A percentile compares a stretch with the other conserved stretches of the same genome.
Conservation (phyloP, 164 flowering plant species). For the Magnolia kwangsiensis region DNA sequence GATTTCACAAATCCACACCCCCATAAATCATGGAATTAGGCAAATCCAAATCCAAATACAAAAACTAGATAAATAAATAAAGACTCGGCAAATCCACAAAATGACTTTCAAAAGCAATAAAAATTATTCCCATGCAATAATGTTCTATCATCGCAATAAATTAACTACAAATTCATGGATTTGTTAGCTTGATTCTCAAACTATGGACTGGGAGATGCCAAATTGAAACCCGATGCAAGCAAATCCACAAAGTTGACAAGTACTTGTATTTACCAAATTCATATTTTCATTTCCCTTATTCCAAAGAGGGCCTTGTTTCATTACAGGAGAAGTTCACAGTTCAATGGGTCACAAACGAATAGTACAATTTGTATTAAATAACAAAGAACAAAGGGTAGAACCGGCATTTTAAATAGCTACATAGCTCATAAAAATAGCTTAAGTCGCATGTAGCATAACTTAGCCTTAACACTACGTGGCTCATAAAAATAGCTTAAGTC, state of each 20-base stretch:
- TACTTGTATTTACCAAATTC: neutral
- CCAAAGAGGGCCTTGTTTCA: neutral
- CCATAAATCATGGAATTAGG: too few species aligned
- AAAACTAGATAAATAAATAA: too few species aligned
- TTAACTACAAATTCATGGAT: neutral
- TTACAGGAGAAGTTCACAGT: neutral
- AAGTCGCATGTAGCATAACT: too few species aligned
- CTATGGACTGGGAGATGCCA: neutral
- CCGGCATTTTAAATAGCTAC: too few species aligned
- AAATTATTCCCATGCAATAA: neutral
- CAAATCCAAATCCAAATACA: too few species aligned
- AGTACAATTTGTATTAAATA: neutral
- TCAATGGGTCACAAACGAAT: neutral
- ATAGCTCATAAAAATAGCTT: too few species aligned
- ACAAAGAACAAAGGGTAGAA: neutral
- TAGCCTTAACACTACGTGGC: too few species aligned
- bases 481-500: too few species aligned
- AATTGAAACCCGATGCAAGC: neutral
- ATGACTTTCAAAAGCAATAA: neutral
- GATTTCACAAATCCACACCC: too few species aligned
- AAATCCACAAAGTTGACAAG: too few species aligned
- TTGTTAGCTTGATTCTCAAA: neutral
- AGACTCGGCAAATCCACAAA: too few species aligned
- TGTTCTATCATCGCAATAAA: too few species aligned
- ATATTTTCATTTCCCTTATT: neutral